Base-by-base conservation (phyloP, 257 asterid genomes). In the Jacaranda mimosifolia region DNA sequence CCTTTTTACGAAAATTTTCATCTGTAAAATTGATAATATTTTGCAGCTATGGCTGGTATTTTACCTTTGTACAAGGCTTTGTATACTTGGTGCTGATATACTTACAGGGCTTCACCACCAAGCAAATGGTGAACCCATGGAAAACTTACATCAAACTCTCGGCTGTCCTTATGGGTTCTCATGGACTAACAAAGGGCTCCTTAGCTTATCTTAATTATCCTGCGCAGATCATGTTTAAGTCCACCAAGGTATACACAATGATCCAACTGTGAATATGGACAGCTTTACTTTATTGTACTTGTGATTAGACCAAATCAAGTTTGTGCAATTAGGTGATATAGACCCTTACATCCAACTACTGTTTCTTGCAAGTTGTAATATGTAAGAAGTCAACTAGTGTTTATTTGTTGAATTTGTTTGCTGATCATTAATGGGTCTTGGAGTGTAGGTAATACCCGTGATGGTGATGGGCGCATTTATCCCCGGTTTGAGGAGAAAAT, bases 91-190 rank as follows among this genome's bases (percentile, higher is more conserved):
- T 73, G 8, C 87, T 94, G 67, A 87, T 94, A 68, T 86, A 77
- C 74, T 64, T 90, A 26, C 99, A 92, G 65, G 99, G 99, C 62
- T 94, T 92, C 94, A 90, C 96, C 76, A 80, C 89, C 18, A 92
- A 94, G 91, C 95, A 91, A 87, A 94, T 92, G 97, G 98, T 92
- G 85, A 94, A 94, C 83, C 97, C 99, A 0, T 94, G 99, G 99
- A 88, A 85, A 60, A 94, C 90, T 3, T 94, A 94, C 76, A 89
- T 91, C 56, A 94, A 89, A 83, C 97, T 94, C 77, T 92, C 99
- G 1, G 96, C 88, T 35, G 99, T 91, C 60, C 95, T 94, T 26
- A 94, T 94, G 99, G 97, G 99, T 43, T 94, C 99, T 69, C 97
- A 94, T 73, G 98, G 99, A 69, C 79, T 94, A 43, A 94, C 99